Evolutionary conservation across 305 asterid species (phyloP).

Genomic region (Vinca major): DNA sequence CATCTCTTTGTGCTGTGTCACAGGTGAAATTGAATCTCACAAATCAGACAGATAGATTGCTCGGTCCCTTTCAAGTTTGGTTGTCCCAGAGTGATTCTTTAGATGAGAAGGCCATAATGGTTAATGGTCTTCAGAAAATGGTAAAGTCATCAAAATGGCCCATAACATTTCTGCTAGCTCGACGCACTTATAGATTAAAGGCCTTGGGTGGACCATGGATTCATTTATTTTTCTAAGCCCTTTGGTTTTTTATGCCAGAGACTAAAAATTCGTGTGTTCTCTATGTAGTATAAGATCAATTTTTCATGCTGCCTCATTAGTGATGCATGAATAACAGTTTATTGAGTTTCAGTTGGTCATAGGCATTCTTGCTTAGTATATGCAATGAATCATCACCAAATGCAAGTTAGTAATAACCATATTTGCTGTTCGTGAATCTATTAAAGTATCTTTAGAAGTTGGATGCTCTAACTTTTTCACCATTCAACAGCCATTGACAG

Average conservation of each 20-base stretch:
- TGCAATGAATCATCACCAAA: not conserved
- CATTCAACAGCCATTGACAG: constrained; percentile 61
- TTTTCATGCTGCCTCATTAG: not conserved
- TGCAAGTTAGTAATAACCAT: not conserved
- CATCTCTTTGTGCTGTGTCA: constrained; percentile 9
- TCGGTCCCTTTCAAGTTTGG: constrained; percentile 92
- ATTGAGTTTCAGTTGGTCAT: not conserved
- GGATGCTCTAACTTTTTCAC: constrained; percentile 13
- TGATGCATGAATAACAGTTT: not conserved
- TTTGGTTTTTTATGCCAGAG: not conserved
- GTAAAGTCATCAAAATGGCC: constrained; percentile 36
- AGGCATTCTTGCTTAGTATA: not conserved
- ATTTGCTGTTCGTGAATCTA: not conserved
- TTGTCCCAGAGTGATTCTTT: constrained; percentile 60
- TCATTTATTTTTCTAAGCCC: not conserved
- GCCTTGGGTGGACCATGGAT: not conserved
- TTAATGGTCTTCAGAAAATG: constrained; percentile 82
- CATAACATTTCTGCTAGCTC: constrained; percentile 2
- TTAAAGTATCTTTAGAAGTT: not conserved
- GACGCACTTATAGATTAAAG: not conserved
- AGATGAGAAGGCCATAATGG: constrained; percentile 68
- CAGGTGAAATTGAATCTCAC: constrained; percentile 61
- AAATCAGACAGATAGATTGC: constrained; percentile 68
- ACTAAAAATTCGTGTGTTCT: not conserved
- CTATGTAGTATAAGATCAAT: not conserved